Base-by-base conservation (phyloP, 768 basidiomycete species). In the Leccinum olivaceopallidum region DNA sequence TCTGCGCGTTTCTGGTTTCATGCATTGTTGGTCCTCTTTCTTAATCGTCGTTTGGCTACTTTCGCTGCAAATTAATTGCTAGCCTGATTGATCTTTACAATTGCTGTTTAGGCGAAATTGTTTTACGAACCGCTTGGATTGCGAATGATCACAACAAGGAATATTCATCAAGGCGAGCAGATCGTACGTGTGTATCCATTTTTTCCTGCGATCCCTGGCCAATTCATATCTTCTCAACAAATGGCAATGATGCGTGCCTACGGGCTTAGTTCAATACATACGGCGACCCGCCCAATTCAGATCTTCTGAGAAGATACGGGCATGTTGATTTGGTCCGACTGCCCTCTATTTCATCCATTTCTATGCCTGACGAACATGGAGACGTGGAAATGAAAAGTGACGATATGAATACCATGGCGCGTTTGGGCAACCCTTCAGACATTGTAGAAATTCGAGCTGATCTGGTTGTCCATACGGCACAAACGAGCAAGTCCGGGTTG, bases 261-360 rank as follows among this genome's bases (percentile, higher is more conserved):
- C n/a, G 20, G 6, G 18, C 36, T 22, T 65, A 95, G 94, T 94
- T 88, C 85, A 98, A 98, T 73, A 98, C 96, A 0, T 99, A 98
- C 72, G 93, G 89, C 28, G 91, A 95, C 68, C 88, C 86, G 2
- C 94, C 96, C 6, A 98, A 98, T 70, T 85, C 91, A 7, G 95
- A 95, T 65, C 83, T 99, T 8, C 82, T 99, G n/a, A 85, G 97
- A 49, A 85, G 92, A 58, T 98, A 96, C 69, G 97, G 97, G 1
- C 91, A 98, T 68, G 88, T 96, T 57, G 97, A 98, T 74, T 69
- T 86, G 30, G 71, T 95, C 18, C 83, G 81, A 9, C 71, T 89
- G 16, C 75, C 81, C 0, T 64, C 79, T 77, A 79, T 22, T 50
- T 26, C 44, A 24, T 60, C 59, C 13, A 4, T 14, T 39, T 6